A percentile compares a stretch with the other conserved stretches of the same genome.
Conservation (phyloP, 2,329 filamentous ascomycete genomes). For the Nectriaceae sp. region DNA sequence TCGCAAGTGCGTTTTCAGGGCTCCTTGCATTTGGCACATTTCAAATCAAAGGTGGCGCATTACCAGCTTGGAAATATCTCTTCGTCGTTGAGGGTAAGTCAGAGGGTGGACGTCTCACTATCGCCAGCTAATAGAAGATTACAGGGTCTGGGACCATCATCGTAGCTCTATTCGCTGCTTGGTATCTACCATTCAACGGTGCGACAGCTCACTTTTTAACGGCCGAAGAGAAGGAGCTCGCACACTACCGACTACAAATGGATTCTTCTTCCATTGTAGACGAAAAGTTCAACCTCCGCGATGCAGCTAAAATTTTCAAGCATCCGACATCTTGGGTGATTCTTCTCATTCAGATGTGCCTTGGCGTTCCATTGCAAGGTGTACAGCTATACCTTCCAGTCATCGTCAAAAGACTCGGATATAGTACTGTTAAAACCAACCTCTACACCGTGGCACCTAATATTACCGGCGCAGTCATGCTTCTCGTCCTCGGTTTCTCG, state of each 20-base stretch:
- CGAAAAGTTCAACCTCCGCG: conserved; percentile 52
- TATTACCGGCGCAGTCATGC: conserved; percentile 69
- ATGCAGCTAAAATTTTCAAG: conserved; percentile 54
- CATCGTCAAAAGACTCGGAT: conserved; percentile 53
- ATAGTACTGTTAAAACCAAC: conserved; percentile 63
- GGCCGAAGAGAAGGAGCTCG: conserved; percentile 66
- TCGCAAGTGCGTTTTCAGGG: conserved; percentile 62
- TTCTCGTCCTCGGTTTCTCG: conserved; percentile 71
- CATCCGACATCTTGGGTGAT: conserved; percentile 51
- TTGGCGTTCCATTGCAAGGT: conserved; percentile 60
- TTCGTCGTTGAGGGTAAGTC: conserved; percentile 55
- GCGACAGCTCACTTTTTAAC: conserved; percentile 66
- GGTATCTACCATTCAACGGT: conserved; percentile 67
- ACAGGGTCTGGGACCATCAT: conserved; percentile 53
- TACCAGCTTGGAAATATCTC: conserved; percentile 48
- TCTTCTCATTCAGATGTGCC: conserved; percentile 57
- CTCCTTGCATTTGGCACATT: conserved; percentile 51
- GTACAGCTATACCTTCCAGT: conserved; percentile 57
- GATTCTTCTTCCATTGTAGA: conserved; percentile 67
- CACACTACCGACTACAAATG: conserved; percentile 72
- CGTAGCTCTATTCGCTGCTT: conserved; percentile 65
- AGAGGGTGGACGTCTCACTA: background rate
- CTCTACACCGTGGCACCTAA: conserved; percentile 83
- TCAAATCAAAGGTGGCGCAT: conserved; percentile 43
- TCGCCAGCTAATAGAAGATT: background rate